Conservation (phyloP, 768 basidiomycete species). For the Mycena crocata region DNA sequence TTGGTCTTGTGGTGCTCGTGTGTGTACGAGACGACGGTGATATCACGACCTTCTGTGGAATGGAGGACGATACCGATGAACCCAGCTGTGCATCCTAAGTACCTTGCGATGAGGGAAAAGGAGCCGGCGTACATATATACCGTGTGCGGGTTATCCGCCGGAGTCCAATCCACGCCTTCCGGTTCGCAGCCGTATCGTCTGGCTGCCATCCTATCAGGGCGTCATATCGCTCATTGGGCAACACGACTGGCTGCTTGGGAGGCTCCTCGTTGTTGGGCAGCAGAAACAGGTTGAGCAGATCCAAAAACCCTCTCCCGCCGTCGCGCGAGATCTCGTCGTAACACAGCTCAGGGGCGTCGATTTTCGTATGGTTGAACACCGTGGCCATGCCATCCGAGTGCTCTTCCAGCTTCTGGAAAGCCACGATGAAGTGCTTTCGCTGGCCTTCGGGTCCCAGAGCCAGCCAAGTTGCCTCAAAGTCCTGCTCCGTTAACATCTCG, state of each 20-base stretch:
- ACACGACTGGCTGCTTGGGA: slow-evolving; percentile 24
- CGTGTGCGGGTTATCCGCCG: slow-evolving; percentile 13
- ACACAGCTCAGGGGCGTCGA: slow-evolving; percentile 11
- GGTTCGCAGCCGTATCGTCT: slow-evolving; percentile 11
- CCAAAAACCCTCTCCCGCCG: slow-evolving; percentile 22
- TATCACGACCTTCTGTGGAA: background rate
- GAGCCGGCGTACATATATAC: slow-evolving; percentile 10
- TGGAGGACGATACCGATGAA: slow-evolving; percentile 12
- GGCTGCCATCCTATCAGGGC: slow-evolving; percentile 15
- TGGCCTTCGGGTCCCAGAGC: slow-evolving; percentile 8
- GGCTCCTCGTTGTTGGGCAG: slow-evolving; percentile 22
- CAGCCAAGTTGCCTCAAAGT: slow-evolving; percentile 22
- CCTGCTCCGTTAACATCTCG: slow-evolving; percentile 21
- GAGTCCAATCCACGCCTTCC: slow-evolving; percentile 14
- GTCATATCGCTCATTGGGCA: slow-evolving; percentile 12
- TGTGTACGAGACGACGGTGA: background rate
- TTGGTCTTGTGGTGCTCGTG: slow-evolving; percentile 18
- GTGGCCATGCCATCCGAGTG: background rate
- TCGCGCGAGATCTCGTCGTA: slow-evolving; percentile 14
- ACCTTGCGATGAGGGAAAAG: background rate
- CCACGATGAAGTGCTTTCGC: slow-evolving; percentile 14
- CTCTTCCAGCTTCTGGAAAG: slow-evolving; percentile 16
- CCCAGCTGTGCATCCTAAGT: background rate
- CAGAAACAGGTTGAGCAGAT: slow-evolving; percentile 20
- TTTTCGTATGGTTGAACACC: slow-evolving; percentile 5